Base-by-base conservation (phyloP, 768 basidiomycete species). In the Leccinum subgranulosum region DNA sequence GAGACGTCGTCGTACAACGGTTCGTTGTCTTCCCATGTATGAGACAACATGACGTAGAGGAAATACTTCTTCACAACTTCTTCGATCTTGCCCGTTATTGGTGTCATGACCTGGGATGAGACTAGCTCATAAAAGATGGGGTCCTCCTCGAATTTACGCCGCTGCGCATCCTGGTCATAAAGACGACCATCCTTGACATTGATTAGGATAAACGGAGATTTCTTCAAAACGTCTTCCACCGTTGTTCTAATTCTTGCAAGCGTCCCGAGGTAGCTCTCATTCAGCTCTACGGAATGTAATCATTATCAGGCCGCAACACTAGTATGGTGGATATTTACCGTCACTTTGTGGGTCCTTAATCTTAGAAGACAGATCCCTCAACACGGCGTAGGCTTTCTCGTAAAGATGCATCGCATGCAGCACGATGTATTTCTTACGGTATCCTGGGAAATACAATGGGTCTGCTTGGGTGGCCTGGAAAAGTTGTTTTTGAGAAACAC, bases 1-100 rank as follows among this genome's bases (percentile, higher is more conserved):
- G 56, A 33, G 4, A 62, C 33, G 17, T 53, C 53, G 4, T 59
- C 15, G 29, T 55, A 63, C 1, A 58, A 39, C 7, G 63, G 61
- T 45, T 64, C 63, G 0, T 34, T 17, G 6, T 17, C 57, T n/a
- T 55, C 58, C 63, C 63, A 64, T 6, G 54, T 60, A 6, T 64
- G 63, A 19, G 63, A 64, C 31, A 64, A 56, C 63, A 63, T 64
- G 47, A 63, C 51, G n/a, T 60, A 64, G 17, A 3, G 25, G 45
- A 63, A 63, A 29, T 57, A 64, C 3, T 5, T 2, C 8, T 29
- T 27, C 8, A 61, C 54, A 10, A 41, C 54, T 11, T 25, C n/a
- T 17, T 55, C 31, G 43, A 63, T 58, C n/a, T 11, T 45, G 1
- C 19, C 11, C 19, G 17, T 14, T 34, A 56, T 29, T 15, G 15